Conservation (phyloP, 352 stramenopile genomes). For the Pythium pyrilobum region DNA sequence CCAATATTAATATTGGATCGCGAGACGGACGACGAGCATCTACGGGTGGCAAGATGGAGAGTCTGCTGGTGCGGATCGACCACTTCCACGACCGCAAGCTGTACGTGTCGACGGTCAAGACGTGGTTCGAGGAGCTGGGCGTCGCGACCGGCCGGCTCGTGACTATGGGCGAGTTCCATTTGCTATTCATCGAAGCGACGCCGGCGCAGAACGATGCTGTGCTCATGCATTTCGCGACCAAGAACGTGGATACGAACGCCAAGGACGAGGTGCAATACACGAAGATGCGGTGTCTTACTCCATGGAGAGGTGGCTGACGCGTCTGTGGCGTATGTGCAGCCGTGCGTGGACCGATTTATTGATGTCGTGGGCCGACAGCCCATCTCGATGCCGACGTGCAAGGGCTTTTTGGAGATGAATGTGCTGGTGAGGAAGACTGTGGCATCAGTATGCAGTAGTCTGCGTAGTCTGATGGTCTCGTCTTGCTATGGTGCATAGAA, state of each 20-base stretch:
- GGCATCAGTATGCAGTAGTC: neutral
- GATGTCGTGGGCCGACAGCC: slow-evolving; percentile 57
- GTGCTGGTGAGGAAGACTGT: slow-evolving; percentile 52
- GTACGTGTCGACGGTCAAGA: slow-evolving; percentile 54
- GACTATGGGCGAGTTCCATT: slow-evolving; percentile 47
- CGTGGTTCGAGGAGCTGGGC: slow-evolving; percentile 49
- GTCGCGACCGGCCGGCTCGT: slow-evolving; percentile 54
- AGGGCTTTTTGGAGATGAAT: slow-evolving; percentile 78
- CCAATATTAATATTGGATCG: neutral
- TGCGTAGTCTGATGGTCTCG: neutral
- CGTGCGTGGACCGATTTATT: slow-evolving; percentile 67
- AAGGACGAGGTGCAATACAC: slow-evolving; percentile 33
- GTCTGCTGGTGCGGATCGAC: slow-evolving; percentile 66
- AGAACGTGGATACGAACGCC: slow-evolving; percentile 54
- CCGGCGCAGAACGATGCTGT: slow-evolving; percentile 35
- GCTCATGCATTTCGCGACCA: slow-evolving; percentile 36
- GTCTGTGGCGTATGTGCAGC: slow-evolving; percentile 12
- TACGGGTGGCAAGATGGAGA: slow-evolving; percentile 28
- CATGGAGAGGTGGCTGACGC: neutral
- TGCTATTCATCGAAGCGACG: slow-evolving; percentile 54
- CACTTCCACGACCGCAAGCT: slow-evolving; percentile 48
- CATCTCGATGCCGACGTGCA: slow-evolving; percentile 35
- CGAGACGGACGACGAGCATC: neutral
- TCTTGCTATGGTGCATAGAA: slow-evolving; percentile 23
- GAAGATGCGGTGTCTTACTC: neutral